Evolutionary conservation across 1,139 yeast genomes (phyloP).

Genomic region (Scheffersomyces titani): DNA sequence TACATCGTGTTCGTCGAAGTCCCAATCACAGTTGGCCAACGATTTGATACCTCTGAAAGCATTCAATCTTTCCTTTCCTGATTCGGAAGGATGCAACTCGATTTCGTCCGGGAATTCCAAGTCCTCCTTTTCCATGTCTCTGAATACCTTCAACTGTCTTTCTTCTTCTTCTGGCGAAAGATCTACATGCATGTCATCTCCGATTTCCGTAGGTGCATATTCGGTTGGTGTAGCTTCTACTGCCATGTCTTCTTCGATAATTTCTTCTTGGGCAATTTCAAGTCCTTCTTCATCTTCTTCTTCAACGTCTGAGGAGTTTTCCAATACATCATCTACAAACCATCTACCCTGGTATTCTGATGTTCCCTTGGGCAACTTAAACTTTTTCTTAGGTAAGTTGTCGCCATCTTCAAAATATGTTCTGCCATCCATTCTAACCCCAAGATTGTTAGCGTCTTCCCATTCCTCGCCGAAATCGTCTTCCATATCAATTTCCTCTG

Average conservation of each 20-base stretch:
- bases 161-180: constrained; percentile 82
- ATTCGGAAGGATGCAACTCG: constrained; percentile 74
- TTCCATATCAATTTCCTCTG: constrained; percentile 56
- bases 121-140: constrained; percentile 77
- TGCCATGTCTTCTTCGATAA: constrained; percentile 25
- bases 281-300: constrained; percentile 45
- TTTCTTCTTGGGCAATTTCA: constrained; percentile 20
- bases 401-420: constrained; percentile 51
- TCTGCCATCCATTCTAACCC: constrained; percentile 74
- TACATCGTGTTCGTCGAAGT: constrained; percentile 76
- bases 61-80: constrained; percentile 71
- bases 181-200: constrained; percentile 68
- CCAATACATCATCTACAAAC: constrained; percentile 65
- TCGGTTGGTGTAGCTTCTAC: constrained; percentile 26
- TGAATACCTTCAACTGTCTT: constrained; percentile 68
- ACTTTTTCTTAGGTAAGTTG: constrained; percentile 25
- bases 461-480: constrained; percentile 44
- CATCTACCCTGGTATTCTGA: constrained; percentile 94
- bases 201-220: constrained; percentile 48
- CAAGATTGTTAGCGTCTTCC: constrained; percentile 41
- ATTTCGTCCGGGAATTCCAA: constrained; percentile 94
- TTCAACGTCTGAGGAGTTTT: constrained; percentile 53
- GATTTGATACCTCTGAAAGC: constrained; percentile 88
- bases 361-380: constrained; percentile 76
- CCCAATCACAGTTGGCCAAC: constrained; percentile 82